Conservation (phyloP, 2,329 filamentous ascomycete genomes). For the Gaeumannomyces sp. region DNA sequence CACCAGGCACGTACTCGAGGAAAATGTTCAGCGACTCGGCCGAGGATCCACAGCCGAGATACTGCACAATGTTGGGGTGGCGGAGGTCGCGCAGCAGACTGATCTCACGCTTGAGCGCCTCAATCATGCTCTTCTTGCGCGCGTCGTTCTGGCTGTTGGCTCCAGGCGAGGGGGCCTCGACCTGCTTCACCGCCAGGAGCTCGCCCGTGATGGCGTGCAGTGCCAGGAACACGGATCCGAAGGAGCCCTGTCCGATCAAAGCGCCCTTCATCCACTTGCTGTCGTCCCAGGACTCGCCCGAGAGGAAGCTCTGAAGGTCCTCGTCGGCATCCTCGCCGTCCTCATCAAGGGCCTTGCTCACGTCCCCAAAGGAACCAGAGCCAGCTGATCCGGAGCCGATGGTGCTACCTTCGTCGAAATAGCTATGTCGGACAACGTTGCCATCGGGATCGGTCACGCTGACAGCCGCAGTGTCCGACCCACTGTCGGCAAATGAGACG, state of each 20-base stretch:
- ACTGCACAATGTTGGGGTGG: conserved; percentile 96
- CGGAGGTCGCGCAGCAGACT: conserved; percentile 87
- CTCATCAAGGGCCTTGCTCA: conserved; percentile 78
- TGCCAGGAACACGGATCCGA: conserved; percentile 91
- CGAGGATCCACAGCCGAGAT: conserved; percentile 90
- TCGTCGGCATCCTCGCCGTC: conserved; percentile 90
- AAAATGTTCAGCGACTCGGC: conserved; percentile 96
- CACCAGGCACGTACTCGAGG: conserved; percentile 96
- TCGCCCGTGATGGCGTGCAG: conserved; percentile 94
- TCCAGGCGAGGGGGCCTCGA: conserved; percentile 77
- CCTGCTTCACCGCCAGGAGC: conserved; percentile 96
- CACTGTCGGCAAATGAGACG: conserved; percentile 77
- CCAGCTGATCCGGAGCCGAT: conserved; percentile 38
- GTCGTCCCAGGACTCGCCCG: conserved; percentile 90
- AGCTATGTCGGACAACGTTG: conserved; percentile 65
- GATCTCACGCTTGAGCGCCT: conserved; percentile 94
- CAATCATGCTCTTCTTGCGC: conserved; percentile 97
- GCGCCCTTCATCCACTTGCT: conserved; percentile 99
- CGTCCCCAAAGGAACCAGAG: conserved; percentile 71
- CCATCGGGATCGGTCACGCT: conserved; percentile 74
- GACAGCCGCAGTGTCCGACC: conserved; percentile 63
- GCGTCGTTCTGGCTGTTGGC: conserved; percentile 76
- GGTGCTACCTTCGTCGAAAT: conserved; percentile 75
- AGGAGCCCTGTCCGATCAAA: conserved; percentile 92
- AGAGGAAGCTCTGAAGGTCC: conserved; percentile 82